Conservation (phyloP, 2,329 filamentous ascomycete species). For the Chlorencoelia australis region DNA sequence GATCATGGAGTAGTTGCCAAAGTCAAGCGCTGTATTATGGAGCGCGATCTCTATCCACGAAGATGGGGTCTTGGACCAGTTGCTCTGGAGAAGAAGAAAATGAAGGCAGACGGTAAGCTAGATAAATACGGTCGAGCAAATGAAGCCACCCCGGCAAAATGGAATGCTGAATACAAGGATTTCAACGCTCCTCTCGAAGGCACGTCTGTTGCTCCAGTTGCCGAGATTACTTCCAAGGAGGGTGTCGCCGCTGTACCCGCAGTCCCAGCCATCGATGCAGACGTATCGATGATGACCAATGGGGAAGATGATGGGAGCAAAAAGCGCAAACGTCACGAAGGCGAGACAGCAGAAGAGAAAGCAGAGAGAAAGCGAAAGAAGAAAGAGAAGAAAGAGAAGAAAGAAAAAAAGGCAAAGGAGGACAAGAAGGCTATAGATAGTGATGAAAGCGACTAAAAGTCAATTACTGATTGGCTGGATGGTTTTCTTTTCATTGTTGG, state of each 20-base stretch:
- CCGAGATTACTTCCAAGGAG: slow-evolving; percentile 30
- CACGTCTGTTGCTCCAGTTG: slow-evolving; percentile 30
- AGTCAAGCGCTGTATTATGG: slow-evolving; percentile 99
- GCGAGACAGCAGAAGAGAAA: slow-evolving; percentile 60
- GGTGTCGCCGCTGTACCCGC: slow-evolving; percentile 31
- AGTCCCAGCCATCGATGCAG: slow-evolving; percentile 29
- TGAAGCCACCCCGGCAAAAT: slow-evolving; percentile 86
- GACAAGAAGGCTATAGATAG: slow-evolving; percentile 27
- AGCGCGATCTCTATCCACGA: slow-evolving; percentile 93
- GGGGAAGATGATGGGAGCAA: slow-evolving; percentile 49
- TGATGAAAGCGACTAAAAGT: slow-evolving; percentile 37
- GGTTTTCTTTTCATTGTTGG: background rate
- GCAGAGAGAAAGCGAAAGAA: slow-evolving; percentile 40
- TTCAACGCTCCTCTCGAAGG: slow-evolving; percentile 47
- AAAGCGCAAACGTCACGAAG: slow-evolving; percentile 75
- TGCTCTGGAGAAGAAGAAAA: slow-evolving; percentile 97
- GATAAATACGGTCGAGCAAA: slow-evolving; percentile 95
- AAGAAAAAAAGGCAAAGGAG: slow-evolving; percentile 38
- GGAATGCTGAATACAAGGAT: slow-evolving; percentile 89
- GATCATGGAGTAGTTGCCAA: slow-evolving; percentile 97
- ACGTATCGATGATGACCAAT: slow-evolving; percentile 40
- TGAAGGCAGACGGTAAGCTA: slow-evolving; percentile 95
- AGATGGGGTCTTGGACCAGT: slow-evolving; percentile 94
- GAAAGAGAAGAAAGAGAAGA: slow-evolving; percentile 43
- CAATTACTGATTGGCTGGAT: background rate